phyloP scores from a whole-genome alignment of 805 yeast species.

The Blastobotrys peoriensis region DNA sequence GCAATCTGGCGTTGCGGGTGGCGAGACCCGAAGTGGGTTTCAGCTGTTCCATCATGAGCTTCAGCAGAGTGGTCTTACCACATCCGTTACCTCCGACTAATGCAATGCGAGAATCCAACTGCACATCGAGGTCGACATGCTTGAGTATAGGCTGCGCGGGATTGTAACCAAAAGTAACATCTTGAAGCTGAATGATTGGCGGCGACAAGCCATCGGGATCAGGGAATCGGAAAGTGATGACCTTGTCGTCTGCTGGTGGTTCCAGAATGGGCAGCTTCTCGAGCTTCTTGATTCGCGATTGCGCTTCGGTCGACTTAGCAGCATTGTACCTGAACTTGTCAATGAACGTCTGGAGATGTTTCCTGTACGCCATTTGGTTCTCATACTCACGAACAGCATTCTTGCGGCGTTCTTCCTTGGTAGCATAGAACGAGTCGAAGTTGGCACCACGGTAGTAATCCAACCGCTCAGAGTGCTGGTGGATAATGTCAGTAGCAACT shows the following conservation, averaged over 20 bases:
- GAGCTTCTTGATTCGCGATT: slow-evolving; percentile 92
- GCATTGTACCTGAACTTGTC: slow-evolving; percentile 98
- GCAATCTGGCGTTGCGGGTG: slow-evolving; percentile 72
- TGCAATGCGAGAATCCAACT: slow-evolving; percentile 91
- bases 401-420: slow-evolving; percentile 92
- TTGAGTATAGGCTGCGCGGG: slow-evolving; percentile 58
- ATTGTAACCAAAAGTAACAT: slow-evolving; percentile 79
- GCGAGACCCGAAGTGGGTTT: slow-evolving; percentile 74
- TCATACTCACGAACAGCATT: slow-evolving; percentile 93
- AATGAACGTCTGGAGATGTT: slow-evolving; percentile 88
- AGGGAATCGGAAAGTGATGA: slow-evolving; percentile 82
- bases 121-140: slow-evolving; percentile 83
- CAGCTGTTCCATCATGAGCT: slow-evolving; percentile 72
- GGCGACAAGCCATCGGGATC: slow-evolving; percentile 92
- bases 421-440: slow-evolving; percentile 87
- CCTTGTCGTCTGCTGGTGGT: slow-evolving; percentile 89
- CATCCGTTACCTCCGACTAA: slow-evolving; percentile 99
- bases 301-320: slow-evolving; percentile 96
- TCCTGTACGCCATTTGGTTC: slow-evolving; percentile 92
- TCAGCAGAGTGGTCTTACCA: slow-evolving; percentile 94
- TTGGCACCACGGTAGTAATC: slow-evolving; percentile 90
- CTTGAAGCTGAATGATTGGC: slow-evolving; percentile 83
- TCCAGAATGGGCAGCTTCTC: slow-evolving; percentile 91
- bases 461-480: slow-evolving; percentile 94
- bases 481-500: slow-evolving; percentile 96